phyloP scores from a whole-genome alignment of 305 asterid genomes.

The Withania somnifera region DNA sequence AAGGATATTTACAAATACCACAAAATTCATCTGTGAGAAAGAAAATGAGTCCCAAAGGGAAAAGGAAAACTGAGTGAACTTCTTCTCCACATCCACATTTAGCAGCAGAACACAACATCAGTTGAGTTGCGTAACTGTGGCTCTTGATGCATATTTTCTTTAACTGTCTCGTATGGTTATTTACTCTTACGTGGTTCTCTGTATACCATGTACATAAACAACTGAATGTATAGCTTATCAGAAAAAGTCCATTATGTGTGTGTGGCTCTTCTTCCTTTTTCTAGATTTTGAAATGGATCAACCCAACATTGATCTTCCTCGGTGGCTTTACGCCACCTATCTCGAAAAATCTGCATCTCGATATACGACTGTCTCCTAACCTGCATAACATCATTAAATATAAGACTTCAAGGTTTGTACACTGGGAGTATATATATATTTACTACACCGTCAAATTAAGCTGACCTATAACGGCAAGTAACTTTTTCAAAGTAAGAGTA shows the following conservation, averaged over 20 bases:
- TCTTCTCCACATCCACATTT: neutral
- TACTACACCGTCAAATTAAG: too few species aligned
- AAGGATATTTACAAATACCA: neutral
- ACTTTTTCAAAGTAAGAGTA: too few species aligned
- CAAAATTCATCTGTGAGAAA: neutral
- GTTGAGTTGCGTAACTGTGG: neutral
- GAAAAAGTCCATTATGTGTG: neutral
- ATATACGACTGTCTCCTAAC: constrained; percentile 48
- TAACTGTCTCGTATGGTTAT: neutral
- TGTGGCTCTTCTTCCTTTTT: neutral
- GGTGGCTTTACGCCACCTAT: constrained; percentile 61
- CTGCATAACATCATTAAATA: constrained; percentile 23
- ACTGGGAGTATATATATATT: neutral
- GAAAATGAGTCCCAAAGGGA: neutral
- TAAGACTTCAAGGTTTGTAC: neutral
- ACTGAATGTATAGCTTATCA: neutral
- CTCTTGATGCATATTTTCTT: neutral
- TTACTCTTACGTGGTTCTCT: neutral
- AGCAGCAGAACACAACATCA: neutral
- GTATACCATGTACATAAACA: neutral
- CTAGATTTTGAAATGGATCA: constrained; percentile 35
- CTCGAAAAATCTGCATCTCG: constrained; percentile 55
- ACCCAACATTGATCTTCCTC: constrained; percentile 70
- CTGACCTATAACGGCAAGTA: neutral
- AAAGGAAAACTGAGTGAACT: neutral